Evolutionary conservation across 148 eudicot genomes (phyloP), one percentile per base, ranked within the genome.

Genomic region (Talinum fruticosum): DNA sequence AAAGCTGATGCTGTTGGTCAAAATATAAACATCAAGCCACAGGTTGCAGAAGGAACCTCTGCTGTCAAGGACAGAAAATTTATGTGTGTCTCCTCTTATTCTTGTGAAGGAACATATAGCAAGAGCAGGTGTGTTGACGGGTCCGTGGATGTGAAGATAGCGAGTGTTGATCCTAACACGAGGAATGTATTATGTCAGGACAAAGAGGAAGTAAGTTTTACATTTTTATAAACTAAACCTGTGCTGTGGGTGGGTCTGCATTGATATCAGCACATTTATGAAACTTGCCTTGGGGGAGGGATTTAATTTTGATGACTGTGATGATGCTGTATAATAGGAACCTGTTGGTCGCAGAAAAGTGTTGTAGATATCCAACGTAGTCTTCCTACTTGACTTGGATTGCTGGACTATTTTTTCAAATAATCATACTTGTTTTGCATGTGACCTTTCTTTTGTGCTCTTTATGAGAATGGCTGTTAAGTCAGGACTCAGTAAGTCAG

Each of bases 191-290:
- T 38, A 16, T 32, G 76, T 78, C 67, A 71, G 69, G 47, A 34
- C 76, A 45, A 35, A 41, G 76, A 47, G 54, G 72, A 81, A 32
- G 87, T 85, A 81, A 74, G 82, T 85, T 36, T 62, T 80, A 35
- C 75, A 30, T 6, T 79, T 28, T 72, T 34, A 70, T 57, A 37
- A 29, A 57, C 68, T 72, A 33, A 47, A 38, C 70, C 36, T 66
- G 57, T 74, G 24, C 65, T 74, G 44, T 73, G 35, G 12, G 23
- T 67, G 12, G 12, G 57, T 41, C 45, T 47, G 24, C 47, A 37
- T 49, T 66, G 10, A 29, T 44, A 67, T 33, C 7, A 8, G 28
- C 33, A 33, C 35, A 37, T 75, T 66, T 36, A 8, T 72, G 57
- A 36, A 16, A 49, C 51, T 8, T 26, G 33, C 44, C 47, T 71